phyloP scores from a whole-genome alignment of 2,329 filamentous ascomycete genomes.

The Esteya vermicola region DNA sequence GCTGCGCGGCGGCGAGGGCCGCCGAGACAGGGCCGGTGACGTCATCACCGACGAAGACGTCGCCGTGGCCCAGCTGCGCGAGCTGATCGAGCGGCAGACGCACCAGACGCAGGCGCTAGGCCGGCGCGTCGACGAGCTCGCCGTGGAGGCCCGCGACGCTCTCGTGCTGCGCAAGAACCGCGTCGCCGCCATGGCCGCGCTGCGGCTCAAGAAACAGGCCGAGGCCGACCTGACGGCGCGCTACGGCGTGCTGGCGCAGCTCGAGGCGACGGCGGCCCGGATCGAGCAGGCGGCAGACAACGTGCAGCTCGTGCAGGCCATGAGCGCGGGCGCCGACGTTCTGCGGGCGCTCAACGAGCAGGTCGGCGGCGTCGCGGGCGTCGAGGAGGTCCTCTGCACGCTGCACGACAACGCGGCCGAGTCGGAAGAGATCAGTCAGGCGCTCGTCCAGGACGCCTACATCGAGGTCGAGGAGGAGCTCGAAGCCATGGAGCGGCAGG shows the following conservation, averaged over 20 bases:
- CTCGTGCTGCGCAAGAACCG: slow-evolving; percentile 62
- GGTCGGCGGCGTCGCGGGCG: slow-evolving; percentile 61
- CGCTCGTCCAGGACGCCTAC: too few relatives aligned
- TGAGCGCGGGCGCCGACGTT: slow-evolving; percentile 63
- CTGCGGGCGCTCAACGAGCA: slow-evolving; percentile 60
- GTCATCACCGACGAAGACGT: slow-evolving; percentile 62
- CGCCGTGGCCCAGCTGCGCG: slow-evolving; percentile 72
- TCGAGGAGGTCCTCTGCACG: slow-evolving; percentile 61
- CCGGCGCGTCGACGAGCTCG: slow-evolving; percentile 51
- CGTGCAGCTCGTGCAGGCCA: slow-evolving; percentile 66
- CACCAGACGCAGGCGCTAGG: slow-evolving; percentile 56
- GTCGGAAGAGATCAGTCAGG: slow-evolving; percentile 70
- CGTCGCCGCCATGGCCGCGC: slow-evolving; percentile 58
- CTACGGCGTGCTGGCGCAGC: slow-evolving; percentile 58
- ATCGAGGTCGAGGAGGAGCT: slow-evolving; percentile 88
- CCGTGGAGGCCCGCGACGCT: slow-evolving; percentile 43
- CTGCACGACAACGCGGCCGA: slow-evolving; percentile 68
- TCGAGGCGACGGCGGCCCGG: slow-evolving; percentile 70
- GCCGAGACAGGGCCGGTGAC: slow-evolving; percentile 44
- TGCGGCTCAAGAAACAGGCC: slow-evolving; percentile 70
- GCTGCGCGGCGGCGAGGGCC: slow-evolving; percentile 5
- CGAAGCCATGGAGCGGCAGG: slow-evolving; percentile 53
- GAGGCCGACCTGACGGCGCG: slow-evolving; percentile 61
- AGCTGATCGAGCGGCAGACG: slow-evolving; percentile 60
- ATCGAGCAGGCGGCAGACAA: slow-evolving; percentile 80